These are phyloP conservation scores for Cercospora beticola DNA, from an alignment of 2,329 filamentous ascomycete genomes.

Conservation along the genomic window DNA sequence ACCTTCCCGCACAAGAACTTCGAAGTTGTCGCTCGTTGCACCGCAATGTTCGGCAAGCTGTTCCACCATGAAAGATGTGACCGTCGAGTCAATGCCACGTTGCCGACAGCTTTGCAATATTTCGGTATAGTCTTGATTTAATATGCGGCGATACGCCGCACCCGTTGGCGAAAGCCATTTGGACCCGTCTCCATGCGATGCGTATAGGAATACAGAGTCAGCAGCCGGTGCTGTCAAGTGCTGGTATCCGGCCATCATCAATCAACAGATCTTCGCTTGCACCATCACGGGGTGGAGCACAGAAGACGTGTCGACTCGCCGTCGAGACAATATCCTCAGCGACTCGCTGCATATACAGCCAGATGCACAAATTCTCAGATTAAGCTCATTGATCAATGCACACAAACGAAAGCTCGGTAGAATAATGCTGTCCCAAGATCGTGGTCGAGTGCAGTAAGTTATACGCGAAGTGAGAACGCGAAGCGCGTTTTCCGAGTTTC, in stretches of 20 bases:
- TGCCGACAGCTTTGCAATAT: neutral
- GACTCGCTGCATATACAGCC: neutral
- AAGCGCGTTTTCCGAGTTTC: neutral
- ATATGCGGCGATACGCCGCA: neutral
- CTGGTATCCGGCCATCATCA: neutral
- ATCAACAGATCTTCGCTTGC: neutral
- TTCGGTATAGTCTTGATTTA: neutral
- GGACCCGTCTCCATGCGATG: neutral
- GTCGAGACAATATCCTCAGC: neutral
- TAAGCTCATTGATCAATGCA: neutral
- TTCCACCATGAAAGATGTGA: neutral
- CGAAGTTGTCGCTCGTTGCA: neutral
- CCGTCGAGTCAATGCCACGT: neutral
- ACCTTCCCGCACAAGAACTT: neutral
- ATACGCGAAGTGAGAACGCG: neutral
- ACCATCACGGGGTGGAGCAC: neutral
- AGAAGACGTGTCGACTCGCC: neutral
- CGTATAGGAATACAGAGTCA: neutral
- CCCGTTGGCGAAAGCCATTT: neutral
- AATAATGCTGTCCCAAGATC: neutral
- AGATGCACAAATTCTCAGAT: neutral
- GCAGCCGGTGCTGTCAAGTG: neutral
- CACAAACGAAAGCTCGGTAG: neutral
- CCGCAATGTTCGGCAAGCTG: slow-evolving; percentile 7
- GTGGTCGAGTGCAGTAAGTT: neutral